Base-by-base conservation (phyloP, 352 stramenopile species). In the Peronospora belbahrii region DNA sequence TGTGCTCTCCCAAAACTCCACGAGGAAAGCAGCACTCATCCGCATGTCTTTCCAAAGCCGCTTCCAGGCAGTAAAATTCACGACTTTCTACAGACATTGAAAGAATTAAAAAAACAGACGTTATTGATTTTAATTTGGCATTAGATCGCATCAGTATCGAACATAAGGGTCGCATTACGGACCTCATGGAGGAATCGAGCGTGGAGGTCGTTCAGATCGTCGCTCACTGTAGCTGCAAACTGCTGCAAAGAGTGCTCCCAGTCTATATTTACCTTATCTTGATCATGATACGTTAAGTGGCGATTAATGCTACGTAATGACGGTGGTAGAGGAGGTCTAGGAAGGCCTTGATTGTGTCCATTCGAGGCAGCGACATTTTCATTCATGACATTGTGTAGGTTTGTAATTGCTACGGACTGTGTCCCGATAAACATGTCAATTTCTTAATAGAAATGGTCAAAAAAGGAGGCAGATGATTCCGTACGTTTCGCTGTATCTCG, bases 1-100 rank as follows among this genome's bases (percentile, higher is more conserved):
- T 10, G 67, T 75, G 36, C 76, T 88, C 41, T 85, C 67, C 62
- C 71, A 83, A 46, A 85, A 88, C 56, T 88, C 76, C n/a, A 85
- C 71, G 39, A 85, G 76, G 54, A 85, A 83, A 42, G 70, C 44
- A 1, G 69, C 58, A 45, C 74, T 85, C 59, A 85, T 67, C 10
- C 61, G 56, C 6, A 43, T 35, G 17, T 63, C 45, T 2, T 7
- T 23, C 76, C 76, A 88, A 17, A 79, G 61, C 15, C 47, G 39
- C 56, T 85, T 85, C 45, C 66, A 88, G 6, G 43, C 44, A 0
- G 48, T 20, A 33, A 84, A 83, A 3, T 48, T 51, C 14, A 75
- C 35, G 0, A 57, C 36, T 0, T 56, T 49, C 59, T 76, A 35
- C 27, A 59, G n/a, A n/a, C n/a, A n/a, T n/a, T n/a, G n/a, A n/a